These are phyloP conservation scores for Peronospora destructor DNA, from an alignment of 352 stramenopile genomes.

Conservation along the genomic window DNA sequence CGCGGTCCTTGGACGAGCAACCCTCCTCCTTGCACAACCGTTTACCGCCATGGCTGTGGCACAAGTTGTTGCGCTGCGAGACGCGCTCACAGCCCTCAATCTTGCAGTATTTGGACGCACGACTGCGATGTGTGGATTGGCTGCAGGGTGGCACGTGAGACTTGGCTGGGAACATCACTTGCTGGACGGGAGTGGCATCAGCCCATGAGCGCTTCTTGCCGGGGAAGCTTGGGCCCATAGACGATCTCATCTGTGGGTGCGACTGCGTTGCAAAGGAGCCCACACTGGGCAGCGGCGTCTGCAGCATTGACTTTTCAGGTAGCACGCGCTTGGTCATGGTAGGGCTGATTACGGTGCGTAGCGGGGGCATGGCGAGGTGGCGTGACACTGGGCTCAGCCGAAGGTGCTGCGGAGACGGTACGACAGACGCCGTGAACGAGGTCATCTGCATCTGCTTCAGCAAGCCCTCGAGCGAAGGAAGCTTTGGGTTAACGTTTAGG, in stretches of 20 bases:
- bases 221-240: slow-evolving; percentile 18
- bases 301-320: slow-evolving; percentile 6
- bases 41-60: slow-evolving; percentile 77
- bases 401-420: slow-evolving; percentile 12
- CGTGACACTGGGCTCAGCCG: slow-evolving; percentile 29
- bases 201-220: slow-evolving; percentile 33
- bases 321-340: slow-evolving; percentile 28
- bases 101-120: slow-evolving; percentile 85
- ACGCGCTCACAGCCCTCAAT: slow-evolving; percentile 74
- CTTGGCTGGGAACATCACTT: slow-evolving; percentile 14
- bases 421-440: slow-evolving; percentile 13
- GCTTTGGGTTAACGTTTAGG: slow-evolving; percentile 34
- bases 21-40: slow-evolving; percentile 73
- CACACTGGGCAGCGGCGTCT: slow-evolving; percentile 8
- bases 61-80: slow-evolving; percentile 79
- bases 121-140: slow-evolving; percentile 36
- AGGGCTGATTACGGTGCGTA: slow-evolving; percentile 54
- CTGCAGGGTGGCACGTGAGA: slow-evolving; percentile 14
- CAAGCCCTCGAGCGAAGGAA: slow-evolving; percentile 57
- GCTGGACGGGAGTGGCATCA: slow-evolving; percentile 15
- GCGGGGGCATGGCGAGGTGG: slow-evolving; percentile 34
- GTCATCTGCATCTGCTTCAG: slow-evolving; percentile 60
- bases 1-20: slow-evolving; percentile 73
- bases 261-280: slow-evolving; percentile 12
- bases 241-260: slow-evolving; percentile 18